Percentiles rank a stretch among this genome's conserved stretches.
These are phyloP conservation scores for Candida berthetii DNA, from an alignment of 805 yeast species.

Conservation along the genomic window DNA sequence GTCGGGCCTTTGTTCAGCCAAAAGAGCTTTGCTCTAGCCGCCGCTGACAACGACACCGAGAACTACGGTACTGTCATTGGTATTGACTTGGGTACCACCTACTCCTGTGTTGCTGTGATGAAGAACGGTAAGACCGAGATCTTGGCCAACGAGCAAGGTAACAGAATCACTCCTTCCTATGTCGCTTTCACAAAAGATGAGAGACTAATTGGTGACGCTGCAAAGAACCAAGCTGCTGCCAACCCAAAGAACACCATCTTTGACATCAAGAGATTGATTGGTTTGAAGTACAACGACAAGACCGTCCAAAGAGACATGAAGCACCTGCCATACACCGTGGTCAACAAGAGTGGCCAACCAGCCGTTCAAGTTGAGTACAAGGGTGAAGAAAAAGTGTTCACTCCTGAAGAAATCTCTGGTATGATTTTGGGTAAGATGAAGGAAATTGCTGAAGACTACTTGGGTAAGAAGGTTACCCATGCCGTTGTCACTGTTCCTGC, in stretches of 20 bases:
- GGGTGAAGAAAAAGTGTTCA: slow-evolving; percentile 71
- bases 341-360: slow-evolving; percentile 75
- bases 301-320: slow-evolving; percentile 78
- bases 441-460: slow-evolving; percentile 84
- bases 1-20: slow-evolving; percentile 13
- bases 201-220: slow-evolving; percentile 93
- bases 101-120: slow-evolving; percentile 93
- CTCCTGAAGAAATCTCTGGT: slow-evolving; percentile 91
- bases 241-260: slow-evolving; percentile 84
- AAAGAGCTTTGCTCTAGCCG: slow-evolving; percentile 10
- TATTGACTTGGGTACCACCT: slow-evolving; percentile 96
- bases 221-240: slow-evolving; percentile 91
- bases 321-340: slow-evolving; percentile 72
- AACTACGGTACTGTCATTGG: slow-evolving; percentile 72
- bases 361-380: slow-evolving; percentile 67
- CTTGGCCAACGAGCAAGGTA: slow-evolving; percentile 94
- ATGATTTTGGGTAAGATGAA: slow-evolving; percentile 92
- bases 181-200: slow-evolving; percentile 91
- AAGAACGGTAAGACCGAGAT: slow-evolving; percentile 85
- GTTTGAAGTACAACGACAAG: slow-evolving; percentile 70
- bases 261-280: slow-evolving; percentile 89
- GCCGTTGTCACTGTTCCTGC: slow-evolving; percentile 95
- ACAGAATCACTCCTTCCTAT: slow-evolving; percentile 92
- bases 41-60: slow-evolving; percentile 29
- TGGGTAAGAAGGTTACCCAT: slow-evolving; percentile 78